phyloP scores from a whole-genome alignment of 192 early-diverging fungal species.

The Mortierella alpina region DNA sequence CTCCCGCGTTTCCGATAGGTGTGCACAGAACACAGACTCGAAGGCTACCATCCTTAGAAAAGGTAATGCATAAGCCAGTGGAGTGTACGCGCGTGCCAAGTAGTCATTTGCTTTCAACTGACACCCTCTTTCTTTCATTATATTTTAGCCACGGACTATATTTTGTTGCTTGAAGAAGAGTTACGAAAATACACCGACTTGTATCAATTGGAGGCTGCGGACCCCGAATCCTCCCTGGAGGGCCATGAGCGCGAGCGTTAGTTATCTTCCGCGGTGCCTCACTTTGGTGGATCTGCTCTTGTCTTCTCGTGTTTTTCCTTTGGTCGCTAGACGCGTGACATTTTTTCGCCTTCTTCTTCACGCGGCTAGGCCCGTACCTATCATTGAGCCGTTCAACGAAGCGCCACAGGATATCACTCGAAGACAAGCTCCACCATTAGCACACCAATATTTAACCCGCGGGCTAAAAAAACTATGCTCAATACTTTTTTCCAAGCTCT shows the following conservation, averaged over 20 bases:
- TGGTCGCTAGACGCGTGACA: no score
- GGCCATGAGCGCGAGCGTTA: constrained; percentile 42
- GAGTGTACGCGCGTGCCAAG: background rate
- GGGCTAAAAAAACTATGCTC: no score
- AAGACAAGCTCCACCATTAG: no score
- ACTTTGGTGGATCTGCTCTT: no score
- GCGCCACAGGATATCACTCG: no score
- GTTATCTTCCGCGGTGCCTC: background rate
- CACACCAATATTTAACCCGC: no score
- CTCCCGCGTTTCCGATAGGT: constrained; percentile 1
- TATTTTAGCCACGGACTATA: constrained; percentile 34
- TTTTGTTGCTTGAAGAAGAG: constrained; percentile 36
- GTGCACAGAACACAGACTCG: constrained; percentile 42
- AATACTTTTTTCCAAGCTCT: no score
- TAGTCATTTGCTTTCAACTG: background rate
- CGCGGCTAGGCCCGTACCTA: no score
- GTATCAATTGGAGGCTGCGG: constrained; percentile 37
- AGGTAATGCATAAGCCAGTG: constrained; percentile 2
- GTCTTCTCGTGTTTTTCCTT: no score
- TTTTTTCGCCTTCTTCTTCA: no score
- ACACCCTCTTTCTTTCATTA: background rate
- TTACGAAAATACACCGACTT: constrained; percentile 37
- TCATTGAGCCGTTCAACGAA: no score
- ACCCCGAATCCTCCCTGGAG: constrained; percentile 42
- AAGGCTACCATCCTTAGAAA: constrained; percentile 49